phyloP scores from a whole-genome alignment of 2,329 filamentous ascomycete genomes.

The Akanthomyces dipterigenus region DNA sequence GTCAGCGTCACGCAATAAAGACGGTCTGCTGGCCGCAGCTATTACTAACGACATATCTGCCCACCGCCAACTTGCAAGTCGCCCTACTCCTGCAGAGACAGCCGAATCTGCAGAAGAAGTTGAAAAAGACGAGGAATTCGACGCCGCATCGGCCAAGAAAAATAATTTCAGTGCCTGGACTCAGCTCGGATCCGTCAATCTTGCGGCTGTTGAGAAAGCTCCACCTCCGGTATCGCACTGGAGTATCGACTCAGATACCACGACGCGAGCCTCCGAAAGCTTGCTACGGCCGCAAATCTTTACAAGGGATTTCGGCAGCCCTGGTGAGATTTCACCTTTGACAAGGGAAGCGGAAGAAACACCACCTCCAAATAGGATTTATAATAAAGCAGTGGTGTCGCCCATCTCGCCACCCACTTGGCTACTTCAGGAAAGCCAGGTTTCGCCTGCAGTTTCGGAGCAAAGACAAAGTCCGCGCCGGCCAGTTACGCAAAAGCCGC shows the following conservation, averaged over 20 bases:
- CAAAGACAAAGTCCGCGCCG: slow-evolving; percentile 24
- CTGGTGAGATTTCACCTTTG: background rate
- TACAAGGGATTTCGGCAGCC: background rate
- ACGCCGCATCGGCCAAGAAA: slow-evolving; percentile 19
- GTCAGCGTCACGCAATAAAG: slow-evolving; percentile 1
- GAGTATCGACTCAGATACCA: slow-evolving; percentile 11
- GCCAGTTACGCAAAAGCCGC: slow-evolving; percentile 45
- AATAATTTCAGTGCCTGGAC: slow-evolving; percentile 23
- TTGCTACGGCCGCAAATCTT: slow-evolving; percentile 12
- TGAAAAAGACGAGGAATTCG: slow-evolving; percentile 17
- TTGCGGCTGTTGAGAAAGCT: slow-evolving; percentile 1
- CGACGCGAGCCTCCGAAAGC: slow-evolving; percentile 12
- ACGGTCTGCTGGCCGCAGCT: slow-evolving; percentile 20
- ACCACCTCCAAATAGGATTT: background rate
- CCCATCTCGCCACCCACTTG: background rate
- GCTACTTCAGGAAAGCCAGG: background rate
- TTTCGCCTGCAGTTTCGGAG: background rate
- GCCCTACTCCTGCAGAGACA: slow-evolving; percentile 49
- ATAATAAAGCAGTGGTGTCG: background rate
- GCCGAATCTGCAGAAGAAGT: slow-evolving; percentile 38
- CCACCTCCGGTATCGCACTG: slow-evolving; percentile 11
- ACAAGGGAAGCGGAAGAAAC: background rate
- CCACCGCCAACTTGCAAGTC: slow-evolving; percentile 16
- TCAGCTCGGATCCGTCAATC: background rate
- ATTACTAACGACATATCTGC: slow-evolving; percentile 17